Evolutionary conservation across 352 stramenopile species (phyloP).

Genomic region (Aphanomyces stellatus): DNA sequence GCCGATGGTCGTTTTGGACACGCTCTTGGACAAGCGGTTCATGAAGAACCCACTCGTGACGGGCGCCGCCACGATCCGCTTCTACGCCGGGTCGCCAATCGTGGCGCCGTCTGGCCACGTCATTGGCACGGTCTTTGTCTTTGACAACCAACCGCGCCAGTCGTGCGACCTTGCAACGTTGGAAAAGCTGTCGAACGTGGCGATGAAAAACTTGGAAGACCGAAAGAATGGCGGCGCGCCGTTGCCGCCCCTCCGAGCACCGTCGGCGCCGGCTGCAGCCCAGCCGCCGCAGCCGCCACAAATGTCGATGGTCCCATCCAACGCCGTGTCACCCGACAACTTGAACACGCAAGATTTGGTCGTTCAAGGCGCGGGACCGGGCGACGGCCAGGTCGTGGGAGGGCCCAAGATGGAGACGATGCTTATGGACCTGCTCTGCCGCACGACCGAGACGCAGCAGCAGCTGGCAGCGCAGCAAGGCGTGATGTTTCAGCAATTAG

Average conservation of each 20-base stretch:
- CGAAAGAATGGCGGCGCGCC: constrained; percentile 52
- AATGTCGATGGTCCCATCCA: constrained; percentile 22
- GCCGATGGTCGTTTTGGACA: constrained; percentile 85
- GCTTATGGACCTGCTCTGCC: constrained; percentile 83
- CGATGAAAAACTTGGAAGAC: constrained; percentile 86
- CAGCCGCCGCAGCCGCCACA: constrained; percentile 27
- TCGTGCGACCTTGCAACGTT: constrained; percentile 81
- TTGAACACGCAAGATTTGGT: constrained; percentile 70
- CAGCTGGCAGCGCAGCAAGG: constrained; percentile 84
- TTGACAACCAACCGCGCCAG: constrained; percentile 77
- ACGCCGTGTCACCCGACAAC: constrained; percentile 31
- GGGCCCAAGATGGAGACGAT: constrained; percentile 87
- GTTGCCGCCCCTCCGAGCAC: constrained; percentile 36
- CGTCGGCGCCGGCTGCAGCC: constrained; percentile 37
- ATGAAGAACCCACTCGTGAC: constrained; percentile 81
- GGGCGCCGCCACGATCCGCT: constrained; percentile 75
- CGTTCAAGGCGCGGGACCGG: constrained; percentile 39
- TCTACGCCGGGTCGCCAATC: constrained; percentile 78
- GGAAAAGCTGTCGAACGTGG: constrained; percentile 84
- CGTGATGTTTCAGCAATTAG: constrained; percentile 86
- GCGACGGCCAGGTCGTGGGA: constrained; percentile 76
- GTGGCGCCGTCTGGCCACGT: constrained; percentile 70
- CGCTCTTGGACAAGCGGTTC: constrained; percentile 77
- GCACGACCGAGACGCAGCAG: constrained; percentile 84
- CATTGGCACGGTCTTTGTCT: constrained; percentile 80